Percentiles rank a stretch among this genome's conserved stretches.
These are phyloP conservation scores for Emmonsiellopsis sp. DNA, from an alignment of 2,329 filamentous ascomycete genomes.

Conservation along the genomic window DNA sequence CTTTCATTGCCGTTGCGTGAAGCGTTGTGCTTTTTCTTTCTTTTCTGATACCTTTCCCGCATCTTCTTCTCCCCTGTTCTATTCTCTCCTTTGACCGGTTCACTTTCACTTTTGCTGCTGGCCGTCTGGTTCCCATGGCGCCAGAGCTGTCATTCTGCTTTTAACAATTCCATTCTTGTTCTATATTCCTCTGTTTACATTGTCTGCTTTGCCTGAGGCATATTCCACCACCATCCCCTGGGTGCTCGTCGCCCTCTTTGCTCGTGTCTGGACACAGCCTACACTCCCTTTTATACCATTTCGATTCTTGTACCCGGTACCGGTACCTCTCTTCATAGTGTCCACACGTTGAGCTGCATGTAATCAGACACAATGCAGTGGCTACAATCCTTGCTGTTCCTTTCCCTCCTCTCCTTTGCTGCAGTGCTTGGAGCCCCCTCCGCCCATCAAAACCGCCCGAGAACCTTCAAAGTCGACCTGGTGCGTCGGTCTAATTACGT, in stretches of 20 bases:
- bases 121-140: background rate
- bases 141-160: background rate
- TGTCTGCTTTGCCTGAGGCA: background rate
- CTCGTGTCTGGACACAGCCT: background rate
- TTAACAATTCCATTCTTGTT: background rate
- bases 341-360: background rate
- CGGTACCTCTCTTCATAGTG: background rate
- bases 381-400: conserved; percentile 14
- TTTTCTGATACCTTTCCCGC: background rate
- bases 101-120: background rate
- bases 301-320: conserved; percentile 4
- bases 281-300: background rate
- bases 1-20: background rate
- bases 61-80: background rate
- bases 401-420: conserved; percentile 21
- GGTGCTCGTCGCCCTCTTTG: background rate
- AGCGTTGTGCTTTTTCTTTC: background rate
- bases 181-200: background rate
- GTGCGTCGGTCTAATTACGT: conserved; percentile 47
- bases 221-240: too few species aligned
- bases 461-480: conserved; percentile 53
- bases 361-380: conserved; percentile 8
- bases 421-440: conserved; percentile 18
- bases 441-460: conserved; percentile 17
- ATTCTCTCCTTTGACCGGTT: background rate